Evolutionary conservation across 2,329 filamentous ascomycete species (phyloP).

Genomic region (Colletotrichum tropicale): DNA sequence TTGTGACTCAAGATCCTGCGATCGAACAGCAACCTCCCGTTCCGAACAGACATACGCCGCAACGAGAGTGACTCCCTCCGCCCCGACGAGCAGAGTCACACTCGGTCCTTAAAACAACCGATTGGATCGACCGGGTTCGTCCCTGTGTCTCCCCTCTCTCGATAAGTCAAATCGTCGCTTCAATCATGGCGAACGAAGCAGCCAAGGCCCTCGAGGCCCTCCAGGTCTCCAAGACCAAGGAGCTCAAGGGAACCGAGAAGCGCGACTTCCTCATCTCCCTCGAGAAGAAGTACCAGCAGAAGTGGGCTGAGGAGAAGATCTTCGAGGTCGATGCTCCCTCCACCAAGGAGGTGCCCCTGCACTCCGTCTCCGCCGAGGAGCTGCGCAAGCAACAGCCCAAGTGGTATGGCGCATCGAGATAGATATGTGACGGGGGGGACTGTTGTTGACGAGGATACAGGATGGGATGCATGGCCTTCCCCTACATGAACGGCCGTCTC

Average conservation of each 20-base stretch:
- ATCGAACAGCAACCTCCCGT: background rate
- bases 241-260: slow-evolving; percentile 78
- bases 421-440: slow-evolving; percentile 31
- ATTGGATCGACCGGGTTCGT: slow-evolving; percentile 6
- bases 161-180: background rate
- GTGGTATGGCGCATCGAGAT: slow-evolving; percentile 77
- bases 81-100: background rate
- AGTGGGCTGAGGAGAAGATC: slow-evolving; percentile 78
- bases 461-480: slow-evolving; percentile 43
- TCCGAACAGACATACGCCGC: background rate
- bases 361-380: slow-evolving; percentile 74
- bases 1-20: slow-evolving; percentile 17
- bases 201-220: slow-evolving; percentile 56
- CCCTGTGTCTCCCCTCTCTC: background rate
- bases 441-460: background rate
- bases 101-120: background rate
- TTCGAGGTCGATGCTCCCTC: slow-evolving; percentile 90
- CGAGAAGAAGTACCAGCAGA: slow-evolving; percentile 91
- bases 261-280: slow-evolving; percentile 79
- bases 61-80: background rate
- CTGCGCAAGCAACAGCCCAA: slow-evolving; percentile 85
- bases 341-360: slow-evolving; percentile 75
- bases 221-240: slow-evolving; percentile 63
- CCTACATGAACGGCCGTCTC: slow-evolving; percentile 85
- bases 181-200: slow-evolving; percentile 50